A percentile compares a stretch with the other conserved stretches of the same genome.
phyloP scores from a whole-genome alignment of 1,284 basidiomycete species.

The Microbotryomycetes sp. region DNA sequence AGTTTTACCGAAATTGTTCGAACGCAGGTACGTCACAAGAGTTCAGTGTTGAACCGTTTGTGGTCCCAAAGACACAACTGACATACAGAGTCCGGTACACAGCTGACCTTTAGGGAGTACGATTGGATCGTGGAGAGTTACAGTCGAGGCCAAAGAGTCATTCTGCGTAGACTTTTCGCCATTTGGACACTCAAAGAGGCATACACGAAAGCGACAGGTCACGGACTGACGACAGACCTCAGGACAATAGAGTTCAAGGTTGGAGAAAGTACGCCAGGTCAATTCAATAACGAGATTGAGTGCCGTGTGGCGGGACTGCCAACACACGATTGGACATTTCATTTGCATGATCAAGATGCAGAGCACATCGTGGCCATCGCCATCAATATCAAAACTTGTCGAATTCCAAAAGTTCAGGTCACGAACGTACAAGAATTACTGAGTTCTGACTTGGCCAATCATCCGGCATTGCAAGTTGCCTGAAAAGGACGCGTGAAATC shows the following conservation, averaged over 20 bases:
- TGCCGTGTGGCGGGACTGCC: too few species aligned
- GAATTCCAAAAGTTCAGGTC: too few species aligned
- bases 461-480: neutral
- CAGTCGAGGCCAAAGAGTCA: neutral
- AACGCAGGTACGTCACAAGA: constrained; percentile 57
- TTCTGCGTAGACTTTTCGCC: constrained; percentile 36
- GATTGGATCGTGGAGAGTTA: neutral
- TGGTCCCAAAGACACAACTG: too few species aligned
- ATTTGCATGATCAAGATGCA: neutral
- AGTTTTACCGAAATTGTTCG: constrained; percentile 59
- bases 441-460: too few species aligned
- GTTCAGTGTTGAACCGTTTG: too few species aligned
- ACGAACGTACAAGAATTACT: too few species aligned
- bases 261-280: neutral
- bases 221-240: constrained; percentile 24
- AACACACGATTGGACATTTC: neutral
- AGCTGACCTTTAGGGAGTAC: neutral
- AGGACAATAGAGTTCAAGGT: constrained; percentile 6
- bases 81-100: too few species aligned
- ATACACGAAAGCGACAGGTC: constrained; percentile 71
- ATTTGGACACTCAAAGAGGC: constrained; percentile 83
- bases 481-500: too few species aligned
- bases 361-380: neutral
- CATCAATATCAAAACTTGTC: neutral
- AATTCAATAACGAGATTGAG: too few species aligned